phyloP scores from a whole-genome alignment of 2,329 filamentous ascomycete species.

The Neophaeococcomyces aloes region DNA sequence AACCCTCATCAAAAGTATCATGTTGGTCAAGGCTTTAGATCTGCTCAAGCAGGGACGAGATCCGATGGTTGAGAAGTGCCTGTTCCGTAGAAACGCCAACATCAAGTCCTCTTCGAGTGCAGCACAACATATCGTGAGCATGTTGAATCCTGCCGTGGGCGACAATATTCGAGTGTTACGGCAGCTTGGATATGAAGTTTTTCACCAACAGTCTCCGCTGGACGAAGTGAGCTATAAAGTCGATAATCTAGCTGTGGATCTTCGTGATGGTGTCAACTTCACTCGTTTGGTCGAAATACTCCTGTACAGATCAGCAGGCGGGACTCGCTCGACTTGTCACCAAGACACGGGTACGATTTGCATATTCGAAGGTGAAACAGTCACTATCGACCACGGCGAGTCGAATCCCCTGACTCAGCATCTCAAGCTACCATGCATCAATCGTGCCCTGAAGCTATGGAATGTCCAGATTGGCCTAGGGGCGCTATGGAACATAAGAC shows the following conservation, averaged over 20 bases:
- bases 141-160: constrained; percentile 49
- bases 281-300: constrained; percentile 50
- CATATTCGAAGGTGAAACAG: constrained; percentile 36
- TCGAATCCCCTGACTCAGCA: constrained; percentile 44
- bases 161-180: constrained; percentile 46
- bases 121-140: constrained; percentile 40
- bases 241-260: constrained; percentile 50
- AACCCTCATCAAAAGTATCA: constrained; percentile 47
- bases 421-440: constrained; percentile 47
- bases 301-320: constrained; percentile 32
- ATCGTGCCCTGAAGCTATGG: constrained; percentile 46
- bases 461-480: constrained; percentile 50
- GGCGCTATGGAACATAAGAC: constrained; percentile 38
- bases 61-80: constrained; percentile 25
- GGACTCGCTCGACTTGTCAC: constrained; percentile 29
- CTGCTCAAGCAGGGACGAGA: constrained; percentile 36
- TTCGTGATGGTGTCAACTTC: constrained; percentile 52
- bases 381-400: constrained; percentile 28
- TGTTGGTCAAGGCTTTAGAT: constrained; percentile 52
- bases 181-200: constrained; percentile 47
- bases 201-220: constrained; percentile 45
- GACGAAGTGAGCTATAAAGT: constrained; percentile 50
- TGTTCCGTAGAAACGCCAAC: constrained; percentile 43
- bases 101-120: constrained; percentile 48
- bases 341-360: constrained; percentile 36